Percentiles rank a stretch among this genome's conserved stretches.
Evolutionary conservation across 495 filamentous ascomycete species (phyloP).

Genomic region (Schizothecium vesticola): DNA sequence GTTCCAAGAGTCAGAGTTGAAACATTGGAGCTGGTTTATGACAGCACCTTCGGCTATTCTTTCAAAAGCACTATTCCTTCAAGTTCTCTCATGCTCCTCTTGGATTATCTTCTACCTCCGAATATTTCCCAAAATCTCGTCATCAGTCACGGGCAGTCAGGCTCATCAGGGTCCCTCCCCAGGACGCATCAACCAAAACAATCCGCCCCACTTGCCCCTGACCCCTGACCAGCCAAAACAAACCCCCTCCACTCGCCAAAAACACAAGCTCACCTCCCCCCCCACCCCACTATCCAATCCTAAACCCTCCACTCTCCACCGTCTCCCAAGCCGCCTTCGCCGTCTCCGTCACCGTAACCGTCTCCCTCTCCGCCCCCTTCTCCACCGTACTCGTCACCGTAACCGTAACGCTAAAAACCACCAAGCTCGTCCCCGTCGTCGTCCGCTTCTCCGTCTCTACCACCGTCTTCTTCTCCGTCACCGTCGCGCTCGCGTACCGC

Average conservation of each 20-base stretch:
- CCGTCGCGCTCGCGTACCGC: background rate
- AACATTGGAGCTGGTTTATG: background rate
- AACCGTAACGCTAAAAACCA: background rate
- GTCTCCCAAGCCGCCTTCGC: background rate
- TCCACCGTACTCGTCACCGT: conserved; percentile 1
- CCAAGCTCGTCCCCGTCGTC: background rate
- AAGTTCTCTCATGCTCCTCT: background rate
- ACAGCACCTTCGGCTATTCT: background rate
- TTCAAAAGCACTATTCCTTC: too few species aligned
- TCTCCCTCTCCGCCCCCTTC: background rate
- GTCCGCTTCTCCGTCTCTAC: background rate
- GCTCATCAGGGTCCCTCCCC: too few species aligned
- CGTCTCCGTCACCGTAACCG: background rate
- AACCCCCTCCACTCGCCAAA: too few species aligned
- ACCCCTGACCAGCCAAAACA: too few species aligned
- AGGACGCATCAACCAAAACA: too few species aligned
- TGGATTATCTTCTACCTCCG: background rate
- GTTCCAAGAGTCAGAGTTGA: background rate
- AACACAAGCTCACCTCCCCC: background rate
- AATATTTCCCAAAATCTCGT: too few species aligned
- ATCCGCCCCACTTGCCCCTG: too few species aligned
- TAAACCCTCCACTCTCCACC: background rate
- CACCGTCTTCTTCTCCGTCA: background rate
- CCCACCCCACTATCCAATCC: background rate
- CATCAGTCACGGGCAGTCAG: too few species aligned